Evolutionary conservation across 768 basidiomycete species (phyloP).

Genomic region (Obba rivulosa): DNA sequence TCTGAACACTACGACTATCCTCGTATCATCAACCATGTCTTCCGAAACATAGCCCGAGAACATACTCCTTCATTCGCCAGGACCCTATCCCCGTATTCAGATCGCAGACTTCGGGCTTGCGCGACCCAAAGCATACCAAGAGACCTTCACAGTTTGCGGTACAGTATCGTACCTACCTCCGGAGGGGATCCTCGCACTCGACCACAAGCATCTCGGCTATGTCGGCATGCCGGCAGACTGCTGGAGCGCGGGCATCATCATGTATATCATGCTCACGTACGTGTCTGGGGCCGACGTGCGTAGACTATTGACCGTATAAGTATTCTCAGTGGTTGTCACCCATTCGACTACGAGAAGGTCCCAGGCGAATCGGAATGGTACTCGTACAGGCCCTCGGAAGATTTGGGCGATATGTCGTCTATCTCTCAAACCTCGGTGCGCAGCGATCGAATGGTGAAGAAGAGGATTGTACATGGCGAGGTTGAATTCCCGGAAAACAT

Average conservation of each 20-base stretch:
- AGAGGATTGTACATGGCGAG: conserved; percentile 59
- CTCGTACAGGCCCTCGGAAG: conserved; percentile 13
- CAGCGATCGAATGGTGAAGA: conserved; percentile 59
- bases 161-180: conserved; percentile 84
- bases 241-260: conserved; percentile 80
- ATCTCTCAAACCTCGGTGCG: conserved; percentile 39
- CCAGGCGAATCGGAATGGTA: conserved; percentile 18
- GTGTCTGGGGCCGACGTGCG: conserved; percentile 22
- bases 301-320: background rate
- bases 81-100: conserved; percentile 77
- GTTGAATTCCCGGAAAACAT: conserved; percentile 48
- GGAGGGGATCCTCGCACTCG: conserved; percentile 76
- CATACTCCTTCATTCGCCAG: conserved; percentile 72
- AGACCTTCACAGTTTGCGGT: conserved; percentile 83
- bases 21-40: background rate
- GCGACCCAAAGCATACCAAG: conserved; percentile 70
- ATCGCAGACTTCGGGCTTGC: conserved; percentile 88
- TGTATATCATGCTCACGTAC: conserved; percentile 82
- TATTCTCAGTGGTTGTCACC: conserved; percentile 62
- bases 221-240: conserved; percentile 85
- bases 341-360: conserved; percentile 57
- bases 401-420: conserved; percentile 12
- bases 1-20: too few species aligned
- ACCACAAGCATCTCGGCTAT: conserved; percentile 68
- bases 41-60: conserved; percentile 69